Conservation (phyloP, 345 rosid genomes). For the Populus simonii region DNA sequence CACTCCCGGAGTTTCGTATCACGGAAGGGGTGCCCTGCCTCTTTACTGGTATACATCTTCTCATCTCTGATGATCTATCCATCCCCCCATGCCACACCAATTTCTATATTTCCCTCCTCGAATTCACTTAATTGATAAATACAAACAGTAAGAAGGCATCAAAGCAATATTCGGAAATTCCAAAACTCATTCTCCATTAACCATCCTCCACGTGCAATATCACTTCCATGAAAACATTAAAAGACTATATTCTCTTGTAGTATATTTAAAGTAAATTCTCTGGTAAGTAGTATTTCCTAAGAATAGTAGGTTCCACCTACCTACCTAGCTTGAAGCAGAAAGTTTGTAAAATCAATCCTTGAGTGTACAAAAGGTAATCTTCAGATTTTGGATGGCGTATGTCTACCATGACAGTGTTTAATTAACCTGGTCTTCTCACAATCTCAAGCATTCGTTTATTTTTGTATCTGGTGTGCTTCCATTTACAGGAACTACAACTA, state of each 20-base stretch:
- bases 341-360: background rate
- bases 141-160: background rate
- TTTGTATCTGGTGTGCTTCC: background rate
- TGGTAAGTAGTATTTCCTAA: background rate
- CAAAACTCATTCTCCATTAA: no score
- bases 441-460: background rate
- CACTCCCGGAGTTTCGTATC: conserved; percentile 70
- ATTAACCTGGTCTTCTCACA: background rate
- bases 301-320: background rate
- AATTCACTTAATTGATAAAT: background rate
- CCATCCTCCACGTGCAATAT: background rate
- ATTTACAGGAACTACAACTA: conserved; percentile 76
- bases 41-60: conserved; percentile 53
- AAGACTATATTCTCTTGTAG: background rate
- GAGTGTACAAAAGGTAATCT: background rate
- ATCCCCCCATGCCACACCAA: background rate
- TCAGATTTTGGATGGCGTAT: background rate
- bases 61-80: background rate
- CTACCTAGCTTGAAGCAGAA: background rate
- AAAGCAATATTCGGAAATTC: no score
- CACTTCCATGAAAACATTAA: background rate
- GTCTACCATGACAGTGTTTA: background rate
- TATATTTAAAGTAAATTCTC: background rate
- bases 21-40: conserved; percentile 87
- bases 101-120: background rate